Base-by-base conservation (phyloP, 2,329 filamentous ascomycete genomes). In the Alternaria gaisen region DNA sequence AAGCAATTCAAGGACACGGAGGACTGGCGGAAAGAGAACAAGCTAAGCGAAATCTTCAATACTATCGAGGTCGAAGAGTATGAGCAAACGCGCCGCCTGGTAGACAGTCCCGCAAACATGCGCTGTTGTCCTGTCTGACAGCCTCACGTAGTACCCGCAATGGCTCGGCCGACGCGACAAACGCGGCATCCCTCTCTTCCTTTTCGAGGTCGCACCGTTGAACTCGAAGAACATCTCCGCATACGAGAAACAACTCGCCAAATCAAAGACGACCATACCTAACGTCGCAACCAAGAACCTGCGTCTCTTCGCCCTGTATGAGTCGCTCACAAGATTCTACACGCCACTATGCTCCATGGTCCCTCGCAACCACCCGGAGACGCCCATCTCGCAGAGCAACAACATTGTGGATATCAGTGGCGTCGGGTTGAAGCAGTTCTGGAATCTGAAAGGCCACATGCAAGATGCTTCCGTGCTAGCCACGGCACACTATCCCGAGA, bases 401-500 rank as follows among this genome's bases (percentile, higher is more conserved):
- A 97, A 97, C 80, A 97, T 98, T 70, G 93, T 97, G 59, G 94
- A 98, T 77, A 93, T 98, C 65, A 91, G 88, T 16, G 89, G 90
- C 14, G 94, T 97, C 26, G 92, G 92, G 6, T 79, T 98, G 78
- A 93, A 92, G 82, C 93, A 96, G 82, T 97, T 97, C 78, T 97
- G 94, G 94, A 96, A 96, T 80, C 81, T 98, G 64, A 95, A 96
- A 83, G 83, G 82, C 24, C 94, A 97, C 79, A 97, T 98, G 93
- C 94, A 97, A 81, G 91, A 93, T 73, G 94, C 94, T 2, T 94
- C 91, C 73, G 87, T 90, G 61, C 84, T 97, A 56, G 94, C 94
- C 6, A 97, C 94, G 4, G 93, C 94, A 5, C 92, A 97, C 80
- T 98, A 97, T 77, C 94, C 94, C 0, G 94, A 98, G 81, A 98